Percentiles rank a stretch among this genome's conserved stretches.
Evolutionary conservation across 495 filamentous ascomycete genomes (phyloP).

Genomic region (Glarea lozoyensis): DNA sequence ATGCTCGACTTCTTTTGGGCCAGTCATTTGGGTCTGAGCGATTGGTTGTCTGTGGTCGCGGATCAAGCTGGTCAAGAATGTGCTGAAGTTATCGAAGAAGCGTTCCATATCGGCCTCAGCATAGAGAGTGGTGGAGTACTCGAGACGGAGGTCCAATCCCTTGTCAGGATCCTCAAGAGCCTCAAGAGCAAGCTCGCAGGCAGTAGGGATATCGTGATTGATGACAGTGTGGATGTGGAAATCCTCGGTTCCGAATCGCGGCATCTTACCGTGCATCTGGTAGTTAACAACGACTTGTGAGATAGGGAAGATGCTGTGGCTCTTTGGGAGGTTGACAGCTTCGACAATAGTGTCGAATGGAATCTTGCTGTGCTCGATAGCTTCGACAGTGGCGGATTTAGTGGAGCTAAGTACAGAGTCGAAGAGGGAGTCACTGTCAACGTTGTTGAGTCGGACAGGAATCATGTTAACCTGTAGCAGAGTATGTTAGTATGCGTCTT

Average conservation of each 20-base stretch:
- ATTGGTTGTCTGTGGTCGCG: slow-evolving; percentile 25
- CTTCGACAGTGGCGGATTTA: slow-evolving; percentile 9
- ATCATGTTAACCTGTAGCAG: slow-evolving; percentile 48
- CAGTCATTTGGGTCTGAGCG: slow-evolving; percentile 19
- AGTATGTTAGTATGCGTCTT: too few species aligned
- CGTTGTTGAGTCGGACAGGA: slow-evolving; percentile 28
- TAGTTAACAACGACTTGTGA: slow-evolving; percentile 23
- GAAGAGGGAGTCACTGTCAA: slow-evolving; percentile 26
- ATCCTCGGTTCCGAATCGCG: slow-evolving; percentile 19
- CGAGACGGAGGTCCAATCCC: slow-evolving; percentile 19
- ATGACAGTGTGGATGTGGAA: slow-evolving; percentile 15
- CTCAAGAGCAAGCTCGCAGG: slow-evolving; percentile 19
- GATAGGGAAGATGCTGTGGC: slow-evolving; percentile 17
- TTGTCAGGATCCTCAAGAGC: slow-evolving; percentile 19
- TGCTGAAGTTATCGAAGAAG: slow-evolving; percentile 26
- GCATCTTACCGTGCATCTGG: slow-evolving; percentile 19
- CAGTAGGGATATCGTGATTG: slow-evolving; percentile 20
- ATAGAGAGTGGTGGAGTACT: slow-evolving; percentile 21
- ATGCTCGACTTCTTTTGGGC: slow-evolving; percentile 15
- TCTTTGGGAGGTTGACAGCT: slow-evolving; percentile 12
- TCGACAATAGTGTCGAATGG: slow-evolving; percentile 25
- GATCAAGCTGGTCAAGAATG: slow-evolving; percentile 21
- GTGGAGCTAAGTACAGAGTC: slow-evolving; percentile 21
- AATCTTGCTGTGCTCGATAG: slow-evolving; percentile 16
- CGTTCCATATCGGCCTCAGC: slow-evolving; percentile 21